A percentile compares a stretch with the other conserved stretches of the same genome.
Conservation (phyloP, 2,329 filamentous ascomycete genomes). For the Neophaeococcomyces aloes region DNA sequence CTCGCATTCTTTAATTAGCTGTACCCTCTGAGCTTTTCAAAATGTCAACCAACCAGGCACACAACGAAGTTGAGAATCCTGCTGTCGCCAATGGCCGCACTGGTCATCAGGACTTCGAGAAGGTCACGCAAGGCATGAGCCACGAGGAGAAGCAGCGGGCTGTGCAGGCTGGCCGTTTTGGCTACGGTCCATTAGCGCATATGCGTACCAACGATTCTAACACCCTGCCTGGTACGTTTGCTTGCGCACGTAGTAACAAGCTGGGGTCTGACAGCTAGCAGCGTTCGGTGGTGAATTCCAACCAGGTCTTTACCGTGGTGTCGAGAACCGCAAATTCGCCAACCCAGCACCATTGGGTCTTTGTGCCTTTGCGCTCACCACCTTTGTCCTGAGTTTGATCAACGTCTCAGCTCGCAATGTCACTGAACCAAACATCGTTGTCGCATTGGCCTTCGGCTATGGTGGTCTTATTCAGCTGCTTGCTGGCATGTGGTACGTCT, state of each 20-base stretch:
- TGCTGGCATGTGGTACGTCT: conserved; percentile 70
- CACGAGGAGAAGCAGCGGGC: conserved; percentile 36
- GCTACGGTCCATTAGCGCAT: conserved; percentile 43
- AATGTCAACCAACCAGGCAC: conserved; percentile 7
- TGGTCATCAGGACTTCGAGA: conserved; percentile 14
- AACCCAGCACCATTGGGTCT: conserved; percentile 72
- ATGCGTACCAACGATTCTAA: conserved; percentile 33
- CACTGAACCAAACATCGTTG: conserved; percentile 52
- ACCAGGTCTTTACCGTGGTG: conserved; percentile 56
- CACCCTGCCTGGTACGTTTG: conserved; percentile 13
- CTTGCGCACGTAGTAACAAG: not conserved
- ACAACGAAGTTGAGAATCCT: conserved; percentile 1
- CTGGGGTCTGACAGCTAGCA: conserved; percentile 19
- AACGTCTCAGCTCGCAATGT: conserved; percentile 58
- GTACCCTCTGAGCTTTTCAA: too few relatives aligned
- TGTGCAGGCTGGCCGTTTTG: conserved; percentile 36
- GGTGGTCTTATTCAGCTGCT: conserved; percentile 69
- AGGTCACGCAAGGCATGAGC: conserved; percentile 28
- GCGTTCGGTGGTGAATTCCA: conserved; percentile 66
- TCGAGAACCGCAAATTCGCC: conserved; percentile 58
- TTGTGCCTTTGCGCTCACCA: conserved; percentile 69
- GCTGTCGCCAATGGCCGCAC: conserved; percentile 8
- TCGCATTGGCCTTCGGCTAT: conserved; percentile 62
- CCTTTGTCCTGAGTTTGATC: conserved; percentile 65
- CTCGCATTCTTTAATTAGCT: not conserved